Evolutionary conservation across 768 basidiomycete genomes (phyloP).

Genomic region (Boletus tomentosulus): DNA sequence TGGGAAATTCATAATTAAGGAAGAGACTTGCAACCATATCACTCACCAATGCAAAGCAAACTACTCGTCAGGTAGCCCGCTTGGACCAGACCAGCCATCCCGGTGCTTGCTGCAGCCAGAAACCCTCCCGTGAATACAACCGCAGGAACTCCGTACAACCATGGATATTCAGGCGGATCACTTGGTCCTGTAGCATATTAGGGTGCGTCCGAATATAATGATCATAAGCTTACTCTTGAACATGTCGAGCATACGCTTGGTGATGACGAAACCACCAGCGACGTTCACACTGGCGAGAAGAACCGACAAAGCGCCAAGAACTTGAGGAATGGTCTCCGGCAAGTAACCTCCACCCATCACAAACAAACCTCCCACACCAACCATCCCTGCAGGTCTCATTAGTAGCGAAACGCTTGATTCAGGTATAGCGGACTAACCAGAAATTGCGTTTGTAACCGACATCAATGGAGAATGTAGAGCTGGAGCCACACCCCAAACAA

Average conservation of each 20-base stretch:
- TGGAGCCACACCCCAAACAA: conserved; percentile 87
- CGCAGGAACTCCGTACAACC: conserved; percentile 77
- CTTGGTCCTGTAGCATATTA: conserved; percentile 51
- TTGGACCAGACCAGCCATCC: conserved; percentile 82
- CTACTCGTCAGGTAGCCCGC: conserved; percentile 85
- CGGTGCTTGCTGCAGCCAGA: conserved; percentile 75
- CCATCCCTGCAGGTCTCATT: conserved; percentile 46
- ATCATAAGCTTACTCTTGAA: conserved; percentile 61
- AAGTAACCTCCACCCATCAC: conserved; percentile 88
- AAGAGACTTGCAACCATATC: neutral
- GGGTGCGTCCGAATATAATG: neutral
- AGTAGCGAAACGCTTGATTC: neutral
- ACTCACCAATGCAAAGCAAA: conserved; percentile 75
- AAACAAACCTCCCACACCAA: conserved; percentile 82
- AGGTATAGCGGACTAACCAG: conserved; percentile 45
- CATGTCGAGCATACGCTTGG: conserved; percentile 91
- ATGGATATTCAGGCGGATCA: conserved; percentile 86
- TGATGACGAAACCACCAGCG: conserved; percentile 84
- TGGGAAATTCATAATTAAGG: neutral
- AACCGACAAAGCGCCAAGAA: conserved; percentile 77
- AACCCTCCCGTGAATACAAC: conserved; percentile 81
- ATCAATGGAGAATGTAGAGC: conserved; percentile 87
- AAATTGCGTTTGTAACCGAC: conserved; percentile 89
- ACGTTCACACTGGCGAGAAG: conserved; percentile 86
- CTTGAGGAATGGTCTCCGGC: conserved; percentile 77